Evolutionary conservation across 1,139 yeast species (phyloP).

Genomic region (Kurtzmaniella quercitrusa): DNA sequence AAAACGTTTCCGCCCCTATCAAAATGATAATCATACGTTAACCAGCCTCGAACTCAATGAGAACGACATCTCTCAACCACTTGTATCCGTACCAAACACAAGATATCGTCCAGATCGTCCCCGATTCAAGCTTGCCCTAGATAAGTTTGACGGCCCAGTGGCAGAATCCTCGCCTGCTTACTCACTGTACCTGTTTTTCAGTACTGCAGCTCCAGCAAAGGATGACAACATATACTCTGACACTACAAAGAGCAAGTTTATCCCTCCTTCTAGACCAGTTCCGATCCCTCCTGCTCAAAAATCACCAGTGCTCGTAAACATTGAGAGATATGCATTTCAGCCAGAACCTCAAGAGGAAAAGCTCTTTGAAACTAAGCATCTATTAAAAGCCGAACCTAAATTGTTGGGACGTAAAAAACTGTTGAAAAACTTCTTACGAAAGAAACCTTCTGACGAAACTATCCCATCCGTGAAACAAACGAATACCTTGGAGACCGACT

Average conservation of each 20-base stretch:
- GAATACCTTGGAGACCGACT: not conserved
- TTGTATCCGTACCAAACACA: not conserved
- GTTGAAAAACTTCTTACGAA: not conserved
- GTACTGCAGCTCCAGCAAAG: slow-evolving; percentile 3
- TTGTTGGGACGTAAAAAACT: slow-evolving; percentile 1
- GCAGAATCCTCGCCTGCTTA: slow-evolving; percentile 1
- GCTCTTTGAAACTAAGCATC: not conserved
- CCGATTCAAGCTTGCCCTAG: not conserved
- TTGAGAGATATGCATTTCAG: slow-evolving; percentile 1
- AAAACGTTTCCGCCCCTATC: slow-evolving; percentile 1
- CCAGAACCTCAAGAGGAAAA: slow-evolving; percentile 1
- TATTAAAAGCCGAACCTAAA: not conserved
- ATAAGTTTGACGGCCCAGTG: not conserved
- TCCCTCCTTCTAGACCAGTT: slow-evolving; percentile 4
- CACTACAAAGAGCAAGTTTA: not conserved
- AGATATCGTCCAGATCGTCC: not conserved
- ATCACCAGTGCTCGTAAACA: slow-evolving; percentile 5
- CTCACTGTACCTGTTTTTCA: slow-evolving; percentile 1
- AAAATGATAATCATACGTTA: slow-evolving; percentile 1
- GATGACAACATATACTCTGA: not conserved
- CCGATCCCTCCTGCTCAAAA: slow-evolving; percentile 5
- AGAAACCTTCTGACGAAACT: not conserved
- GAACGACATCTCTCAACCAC: not conserved
- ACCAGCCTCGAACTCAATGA: slow-evolving; percentile 11
- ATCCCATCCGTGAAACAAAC: not conserved